Base-by-base conservation (phyloP, 2,329 filamentous ascomycete species). In the Neonectria ditissima region DNA sequence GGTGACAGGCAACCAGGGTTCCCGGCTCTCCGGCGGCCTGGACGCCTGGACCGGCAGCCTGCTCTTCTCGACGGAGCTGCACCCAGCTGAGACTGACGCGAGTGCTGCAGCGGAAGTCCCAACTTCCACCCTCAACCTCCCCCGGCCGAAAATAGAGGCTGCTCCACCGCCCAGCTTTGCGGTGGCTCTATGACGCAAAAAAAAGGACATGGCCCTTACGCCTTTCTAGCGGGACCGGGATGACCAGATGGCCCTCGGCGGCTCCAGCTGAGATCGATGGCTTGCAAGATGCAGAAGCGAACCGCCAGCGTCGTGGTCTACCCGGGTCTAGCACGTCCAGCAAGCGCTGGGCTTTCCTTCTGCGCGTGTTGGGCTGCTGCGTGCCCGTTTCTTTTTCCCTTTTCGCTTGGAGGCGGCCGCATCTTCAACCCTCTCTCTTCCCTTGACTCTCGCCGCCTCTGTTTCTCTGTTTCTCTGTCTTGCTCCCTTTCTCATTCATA, bases 271-370 rank as follows among this genome's bases (percentile, higher is more conserved):
- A 48, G 22, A 48, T 10, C 44, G 37, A 28, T 62, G 45, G 59
- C 59, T 30, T 53, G 59, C 59, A 41, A 51, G 53, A 57, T 62
- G 59, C 59, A 57, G 59, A 52, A 39, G 20, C 47, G 59, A 61
- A 55, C 59, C 48, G 57, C 57, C 51, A 48, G 58, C 52, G 32
- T 52, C 47, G 54, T 53, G 32, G 24, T 16, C 14, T 41, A 11
- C 37, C 37, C 16, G 37, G 37, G 16, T 41, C 37, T 10, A 18
- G 37, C 28, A 32, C 45, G 45, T n/a, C 45, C 41, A 56, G 52
- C 62, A 63, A 59, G 60, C 60, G 60, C 60, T 63, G 48, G 37
- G 51, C 48, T 54, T n/a, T n/a, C n/a, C n/a, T n/a, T 32, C 54
- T 62, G 60, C 60, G 47, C n/a, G 48, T 37, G 18, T 28, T 28